Evolutionary conservation across 352 stramenopile genomes (phyloP).

Genomic region (Achlya hypogyna): DNA sequence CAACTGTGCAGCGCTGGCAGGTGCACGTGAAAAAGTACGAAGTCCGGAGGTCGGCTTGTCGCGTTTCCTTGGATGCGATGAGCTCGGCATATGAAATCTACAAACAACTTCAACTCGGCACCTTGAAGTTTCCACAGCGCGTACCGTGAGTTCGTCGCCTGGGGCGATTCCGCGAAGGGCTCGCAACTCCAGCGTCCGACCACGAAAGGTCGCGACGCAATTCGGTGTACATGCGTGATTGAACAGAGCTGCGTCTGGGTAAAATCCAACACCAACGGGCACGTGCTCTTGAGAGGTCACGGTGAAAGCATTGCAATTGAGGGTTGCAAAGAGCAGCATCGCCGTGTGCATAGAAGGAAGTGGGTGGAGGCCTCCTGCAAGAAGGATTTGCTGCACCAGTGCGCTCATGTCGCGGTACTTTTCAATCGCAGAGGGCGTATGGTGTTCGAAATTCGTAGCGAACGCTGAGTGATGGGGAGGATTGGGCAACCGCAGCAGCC

Average conservation of each 20-base stretch:
- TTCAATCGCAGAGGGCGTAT: conserved; percentile 27
- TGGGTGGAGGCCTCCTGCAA: conserved; percentile 33
- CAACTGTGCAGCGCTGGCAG: conserved; percentile 26
- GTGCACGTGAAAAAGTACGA: conserved; percentile 70
- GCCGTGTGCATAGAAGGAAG: conserved; percentile 26
- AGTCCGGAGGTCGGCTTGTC: conserved; percentile 28
- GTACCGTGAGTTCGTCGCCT: conserved; percentile 51
- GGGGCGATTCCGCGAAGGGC: conserved; percentile 31
- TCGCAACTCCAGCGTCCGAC: conserved; percentile 37
- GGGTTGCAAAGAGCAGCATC: conserved; percentile 45
- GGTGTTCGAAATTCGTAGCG: conserved; percentile 27
- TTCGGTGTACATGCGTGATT: conserved; percentile 73
- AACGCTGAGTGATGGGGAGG: conserved; percentile 26
- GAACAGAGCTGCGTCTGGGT: conserved; percentile 47
- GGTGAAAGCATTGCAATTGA: conserved; percentile 80
- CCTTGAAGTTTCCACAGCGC: not conserved
- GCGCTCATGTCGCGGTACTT: conserved; percentile 51
- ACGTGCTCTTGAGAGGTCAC: conserved; percentile 38
- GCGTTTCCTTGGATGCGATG: conserved; percentile 33
- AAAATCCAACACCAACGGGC: conserved; percentile 54
- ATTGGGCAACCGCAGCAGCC: conserved; percentile 37
- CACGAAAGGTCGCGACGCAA: conserved; percentile 56
- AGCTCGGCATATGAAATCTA: conserved; percentile 66
- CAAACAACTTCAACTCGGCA: not conserved
- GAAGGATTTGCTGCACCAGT: conserved; percentile 45